Evolutionary conservation across 345 rosid genomes (phyloP).

Genomic region (Populus ilicifolia): DNA sequence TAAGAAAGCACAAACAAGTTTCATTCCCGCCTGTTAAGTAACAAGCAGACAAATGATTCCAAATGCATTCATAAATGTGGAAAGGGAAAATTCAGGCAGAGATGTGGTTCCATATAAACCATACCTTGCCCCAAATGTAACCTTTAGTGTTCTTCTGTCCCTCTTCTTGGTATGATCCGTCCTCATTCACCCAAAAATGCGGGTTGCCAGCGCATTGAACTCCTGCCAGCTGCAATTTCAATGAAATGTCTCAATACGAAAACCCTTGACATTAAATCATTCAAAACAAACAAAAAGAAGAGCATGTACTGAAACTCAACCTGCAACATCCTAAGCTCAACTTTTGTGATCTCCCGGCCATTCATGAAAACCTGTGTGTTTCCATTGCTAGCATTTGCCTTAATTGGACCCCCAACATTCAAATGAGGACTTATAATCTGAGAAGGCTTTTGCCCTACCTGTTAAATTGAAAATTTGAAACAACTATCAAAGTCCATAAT

Average conservation of each 20-base stretch:
- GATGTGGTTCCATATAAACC: constrained; percentile 1
- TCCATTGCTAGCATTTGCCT: constrained; percentile 85
- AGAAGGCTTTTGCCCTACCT: constrained; percentile 95
- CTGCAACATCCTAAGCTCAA: constrained; percentile 96
- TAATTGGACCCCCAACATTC: constrained; percentile 82
- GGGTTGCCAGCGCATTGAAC: constrained; percentile 99
- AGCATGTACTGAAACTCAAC: constrained; percentile 29
- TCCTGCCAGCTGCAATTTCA: constrained; percentile 83
- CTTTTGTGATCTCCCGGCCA: constrained; percentile 93
- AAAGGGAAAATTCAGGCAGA: background rate
- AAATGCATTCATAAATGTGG: background rate
- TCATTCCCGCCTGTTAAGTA: constrained; percentile 75
- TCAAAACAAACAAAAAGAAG: background rate
- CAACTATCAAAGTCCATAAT: constrained; percentile 21
- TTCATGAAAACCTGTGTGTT: constrained; percentile 88
- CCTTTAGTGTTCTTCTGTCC: constrained; percentile 98
- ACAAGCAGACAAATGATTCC: constrained; percentile 13
- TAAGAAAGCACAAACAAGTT: constrained; percentile 84
- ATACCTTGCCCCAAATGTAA: constrained; percentile 98
- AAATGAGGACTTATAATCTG: constrained; percentile 87
- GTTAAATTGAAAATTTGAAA: constrained; percentile 30
- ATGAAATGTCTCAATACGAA: constrained; percentile 8
- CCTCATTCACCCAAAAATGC: constrained; percentile 99
- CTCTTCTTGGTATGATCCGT: constrained; percentile 99
- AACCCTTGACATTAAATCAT: constrained; percentile 13